Evolutionary conservation across 345 rosid genomes (phyloP).

Genomic region (Reutealis trisperma): DNA sequence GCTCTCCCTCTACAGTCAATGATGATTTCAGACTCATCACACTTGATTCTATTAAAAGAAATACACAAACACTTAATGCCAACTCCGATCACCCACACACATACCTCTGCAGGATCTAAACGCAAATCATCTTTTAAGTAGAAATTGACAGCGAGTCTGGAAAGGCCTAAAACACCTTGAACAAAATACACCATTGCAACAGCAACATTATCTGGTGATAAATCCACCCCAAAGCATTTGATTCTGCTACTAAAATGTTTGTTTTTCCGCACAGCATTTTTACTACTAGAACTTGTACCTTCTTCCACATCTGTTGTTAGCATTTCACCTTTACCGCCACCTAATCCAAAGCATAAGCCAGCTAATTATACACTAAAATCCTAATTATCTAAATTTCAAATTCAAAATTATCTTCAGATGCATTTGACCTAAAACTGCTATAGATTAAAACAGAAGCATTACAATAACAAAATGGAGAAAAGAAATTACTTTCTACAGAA

Average conservation of each 20-base stretch:
- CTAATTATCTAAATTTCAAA: background rate
- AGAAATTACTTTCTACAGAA: conserved; percentile 44
- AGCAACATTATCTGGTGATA: conserved; percentile 89
- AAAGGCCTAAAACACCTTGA: conserved; percentile 95
- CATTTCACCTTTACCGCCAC: conserved; percentile 58
- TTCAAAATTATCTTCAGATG: background rate
- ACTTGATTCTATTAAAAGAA: background rate
- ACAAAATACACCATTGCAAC: conserved; percentile 98
- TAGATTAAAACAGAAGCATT: background rate
- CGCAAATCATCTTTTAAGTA: conserved; percentile 92
- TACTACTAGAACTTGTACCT: conserved; percentile 33
- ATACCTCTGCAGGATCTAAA: conserved; percentile 99
- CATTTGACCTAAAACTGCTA: background rate
- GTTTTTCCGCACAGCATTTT: conserved; percentile 40
- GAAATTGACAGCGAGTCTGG: conserved; percentile 92
- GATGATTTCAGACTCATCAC: no score
- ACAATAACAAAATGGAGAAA: background rate
- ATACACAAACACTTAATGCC: background rate
- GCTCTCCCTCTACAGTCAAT: no score
- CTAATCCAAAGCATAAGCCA: conserved; percentile 21
- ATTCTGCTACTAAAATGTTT: conserved; percentile 33
- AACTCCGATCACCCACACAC: background rate
- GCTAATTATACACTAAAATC: conserved; percentile 11
- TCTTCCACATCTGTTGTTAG: conserved; percentile 41
- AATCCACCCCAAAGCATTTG: conserved; percentile 68